phyloP scores from a whole-genome alignment of 1,284 basidiomycete species.

The Malassezia yamatoensis region DNA sequence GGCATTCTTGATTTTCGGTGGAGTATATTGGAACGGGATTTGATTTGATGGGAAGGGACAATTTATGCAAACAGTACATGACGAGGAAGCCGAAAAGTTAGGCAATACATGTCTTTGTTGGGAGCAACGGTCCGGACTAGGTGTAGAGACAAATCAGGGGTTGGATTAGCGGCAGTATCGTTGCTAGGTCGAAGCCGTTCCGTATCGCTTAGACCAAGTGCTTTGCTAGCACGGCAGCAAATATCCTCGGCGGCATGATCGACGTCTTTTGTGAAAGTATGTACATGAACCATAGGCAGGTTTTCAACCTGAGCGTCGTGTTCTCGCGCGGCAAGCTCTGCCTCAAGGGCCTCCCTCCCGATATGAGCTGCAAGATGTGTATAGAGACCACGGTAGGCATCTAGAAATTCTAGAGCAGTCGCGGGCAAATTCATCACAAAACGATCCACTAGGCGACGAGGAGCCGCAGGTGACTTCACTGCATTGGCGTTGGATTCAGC shows the following conservation, averaged over 20 bases:
- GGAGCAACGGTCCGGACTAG: conserved; percentile 87
- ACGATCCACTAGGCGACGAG: conserved; percentile 53
- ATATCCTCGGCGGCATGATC: conserved; percentile 33
- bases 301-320: conserved; percentile 12
- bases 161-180: conserved; percentile 20
- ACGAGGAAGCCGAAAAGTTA: conserved; percentile 73
- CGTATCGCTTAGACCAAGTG: conserved; percentile 17
- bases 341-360: conserved; percentile 46
- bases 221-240: conserved; percentile 28
- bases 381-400: conserved; percentile 70
- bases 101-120: conserved; percentile 96
- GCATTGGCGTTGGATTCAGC: neutral
- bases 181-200: conserved; percentile 10
- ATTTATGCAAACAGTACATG: conserved; percentile 29
- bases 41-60: neutral
- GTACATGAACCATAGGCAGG: conserved; percentile 83
- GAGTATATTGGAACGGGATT: conserved; percentile 10
- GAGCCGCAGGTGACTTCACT: neutral
- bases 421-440: conserved; percentile 97
- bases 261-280: conserved; percentile 82
- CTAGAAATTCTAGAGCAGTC: conserved; percentile 77
- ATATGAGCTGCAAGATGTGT: conserved; percentile 48
- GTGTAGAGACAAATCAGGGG: conserved; percentile 54
- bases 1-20: conserved; percentile 18
- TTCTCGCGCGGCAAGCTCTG: conserved; percentile 16